A percentile compares a stretch with the other conserved stretches of the same genome.
These are phyloP conservation scores for Puccinia triticina DNA, from an alignment of 1,284 basidiomycete species.

Conservation along the genomic window DNA sequence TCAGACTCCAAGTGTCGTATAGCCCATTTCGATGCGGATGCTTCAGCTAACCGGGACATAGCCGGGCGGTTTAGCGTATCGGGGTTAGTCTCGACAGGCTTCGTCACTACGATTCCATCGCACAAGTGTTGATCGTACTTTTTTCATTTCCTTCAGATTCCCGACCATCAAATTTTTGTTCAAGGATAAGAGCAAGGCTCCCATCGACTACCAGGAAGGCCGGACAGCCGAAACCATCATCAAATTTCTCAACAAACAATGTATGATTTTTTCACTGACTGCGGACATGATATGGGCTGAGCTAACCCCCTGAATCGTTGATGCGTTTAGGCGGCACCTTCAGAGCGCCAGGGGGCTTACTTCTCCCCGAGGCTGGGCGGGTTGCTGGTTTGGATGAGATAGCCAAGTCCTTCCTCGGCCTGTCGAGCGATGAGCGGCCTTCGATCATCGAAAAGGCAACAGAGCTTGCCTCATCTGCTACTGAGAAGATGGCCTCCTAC, in stretches of 20 bases:
- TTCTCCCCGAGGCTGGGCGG: conserved; percentile 47
- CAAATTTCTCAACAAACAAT: conserved; percentile 49
- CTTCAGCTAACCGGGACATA: conserved; percentile 24
- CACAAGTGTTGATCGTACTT: neutral
- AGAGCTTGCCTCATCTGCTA: conserved; percentile 26
- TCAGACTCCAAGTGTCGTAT: conserved; percentile 46
- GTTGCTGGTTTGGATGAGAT: conserved; percentile 36
- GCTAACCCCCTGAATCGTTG: neutral
- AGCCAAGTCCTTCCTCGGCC: conserved; percentile 40
- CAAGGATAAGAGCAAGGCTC: conserved; percentile 24
- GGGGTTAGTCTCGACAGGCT: conserved; percentile 14
- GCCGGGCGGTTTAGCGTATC: conserved; percentile 15
- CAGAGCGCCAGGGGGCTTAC: conserved; percentile 31
- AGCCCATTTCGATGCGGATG: conserved; percentile 50
- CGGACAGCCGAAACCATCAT: conserved; percentile 34
- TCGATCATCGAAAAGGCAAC: conserved; percentile 30
- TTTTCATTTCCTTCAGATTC: conserved; percentile 17
- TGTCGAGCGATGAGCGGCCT: conserved; percentile 11
- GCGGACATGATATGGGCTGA: neutral
- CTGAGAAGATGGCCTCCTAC: conserved; percentile 37
- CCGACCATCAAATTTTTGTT: conserved; percentile 47
- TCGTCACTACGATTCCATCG: neutral
- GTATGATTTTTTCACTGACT: neutral
- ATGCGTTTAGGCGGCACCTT: conserved; percentile 37
- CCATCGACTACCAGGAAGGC: conserved; percentile 25